Base-by-base conservation (phyloP, 345 rosid species). In the Dipteronia dyeriana region DNA sequence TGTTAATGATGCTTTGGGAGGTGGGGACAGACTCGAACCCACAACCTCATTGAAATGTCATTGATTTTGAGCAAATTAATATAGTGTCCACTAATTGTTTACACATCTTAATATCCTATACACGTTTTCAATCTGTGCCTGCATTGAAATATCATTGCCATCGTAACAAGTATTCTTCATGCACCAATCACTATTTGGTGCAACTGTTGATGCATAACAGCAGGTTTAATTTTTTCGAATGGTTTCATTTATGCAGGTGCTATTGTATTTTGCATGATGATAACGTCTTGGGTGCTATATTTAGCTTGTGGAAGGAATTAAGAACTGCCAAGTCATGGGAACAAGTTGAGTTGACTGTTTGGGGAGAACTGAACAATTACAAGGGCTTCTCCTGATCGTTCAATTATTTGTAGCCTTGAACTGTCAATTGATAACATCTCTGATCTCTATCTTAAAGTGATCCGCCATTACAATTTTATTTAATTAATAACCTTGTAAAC, bases 231-330 rank as follows among this genome's bases (percentile, higher is more conserved):
- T 22, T 39, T 22, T 39, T 23, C 43, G 39, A 20, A 64, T 41
- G 45, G 63, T 70, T 75, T 29, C 22, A 61, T 82, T 23, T 25
- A 20, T 81, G 72, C 90, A 93, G 97, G 98, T 93, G 99, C 82
- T 96, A 91, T 78, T 96, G 98, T 78, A 83, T 94, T 59, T 82
- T 94, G 78, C 94, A 93, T 77, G 94, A 96, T 3, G 99, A 93
- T 54, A 93, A 92, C 75, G 82, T 96, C 59, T 82, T 96, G 86
- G 97, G 97, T 25, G 91, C 98, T 26, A 87, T 96, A 68, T 96
- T 90, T 79, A 66, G 93, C 65, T 85, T 85, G 7, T 92, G 99
- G 98, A 88, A 86, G 69, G 93, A 91, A 68, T 94, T 91, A 63
- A 75, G 85, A 54, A 73, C 67, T 19, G 94, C 91, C 0, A 79